Evolutionary conservation across 192 early-diverging fungal genomes (phyloP).

Genomic region (Coemansia sp.): DNA sequence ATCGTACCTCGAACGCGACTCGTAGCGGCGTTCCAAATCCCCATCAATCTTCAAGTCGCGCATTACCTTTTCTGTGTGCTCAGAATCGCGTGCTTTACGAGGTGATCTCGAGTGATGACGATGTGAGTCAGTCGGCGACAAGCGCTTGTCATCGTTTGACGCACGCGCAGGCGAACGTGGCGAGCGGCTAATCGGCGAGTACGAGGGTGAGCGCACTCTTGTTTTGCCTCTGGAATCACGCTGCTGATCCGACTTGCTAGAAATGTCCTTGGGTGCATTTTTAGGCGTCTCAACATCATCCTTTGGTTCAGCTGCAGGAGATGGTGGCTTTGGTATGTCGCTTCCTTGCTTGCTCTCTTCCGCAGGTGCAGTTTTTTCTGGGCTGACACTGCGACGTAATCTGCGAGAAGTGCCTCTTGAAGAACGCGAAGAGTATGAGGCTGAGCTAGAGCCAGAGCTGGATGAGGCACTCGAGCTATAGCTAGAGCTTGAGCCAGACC

Average conservation of each 20-base stretch:
- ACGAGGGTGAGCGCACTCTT: constrained; percentile 41
- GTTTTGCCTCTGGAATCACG: constrained; percentile 5
- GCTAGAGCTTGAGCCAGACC: constrained; percentile 20
- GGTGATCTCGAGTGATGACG: constrained; percentile 9
- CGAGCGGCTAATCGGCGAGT: constrained; percentile 23
- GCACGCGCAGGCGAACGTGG: constrained; percentile 8
- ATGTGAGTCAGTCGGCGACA: not conserved
- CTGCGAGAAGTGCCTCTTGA: constrained; percentile 7
- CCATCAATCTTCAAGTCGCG: constrained; percentile 18
- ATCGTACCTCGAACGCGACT: not conserved
- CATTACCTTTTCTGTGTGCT: constrained; percentile 11
- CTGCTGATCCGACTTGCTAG: not conserved
- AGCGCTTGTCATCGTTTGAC: not conserved
- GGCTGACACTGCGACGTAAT: not conserved
- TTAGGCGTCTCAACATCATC: too few species aligned
- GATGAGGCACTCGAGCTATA: constrained; percentile 14
- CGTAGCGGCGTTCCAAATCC: not conserved
- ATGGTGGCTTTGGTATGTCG: too few species aligned
- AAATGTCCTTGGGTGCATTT: not conserved
- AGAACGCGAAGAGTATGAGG: constrained; percentile 4
- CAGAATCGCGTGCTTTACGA: not conserved
- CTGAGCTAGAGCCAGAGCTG: constrained; percentile 11
- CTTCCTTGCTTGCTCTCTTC: not conserved
- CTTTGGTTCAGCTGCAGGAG: too few species aligned
- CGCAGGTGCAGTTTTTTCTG: not conserved